Evolutionary conservation across 176 grass and related monocot genomes (phyloP).

Genomic region (Carex pumila): DNA sequence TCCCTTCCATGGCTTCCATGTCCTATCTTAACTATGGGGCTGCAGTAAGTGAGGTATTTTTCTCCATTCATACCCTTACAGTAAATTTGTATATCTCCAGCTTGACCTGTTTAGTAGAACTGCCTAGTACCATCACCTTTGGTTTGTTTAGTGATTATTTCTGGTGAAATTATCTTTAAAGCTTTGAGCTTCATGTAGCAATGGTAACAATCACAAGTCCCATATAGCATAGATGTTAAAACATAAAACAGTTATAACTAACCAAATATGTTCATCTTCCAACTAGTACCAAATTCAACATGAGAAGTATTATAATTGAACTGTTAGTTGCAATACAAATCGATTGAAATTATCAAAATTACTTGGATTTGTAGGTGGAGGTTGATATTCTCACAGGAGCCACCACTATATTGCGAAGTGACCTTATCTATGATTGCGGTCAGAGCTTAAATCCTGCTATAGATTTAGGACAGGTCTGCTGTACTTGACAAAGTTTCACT

Average conservation of each 20-base stretch:
- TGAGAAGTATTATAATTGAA: not conserved
- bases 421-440: conserved; percentile 91
- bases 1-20: conserved; percentile 39
- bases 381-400: conserved; percentile 89
- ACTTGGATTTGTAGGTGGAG: conserved; percentile 54
- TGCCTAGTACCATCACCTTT: not conserved
- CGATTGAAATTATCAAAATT: not conserved
- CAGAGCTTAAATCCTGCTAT: conserved; percentile 94
- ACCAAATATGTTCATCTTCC: conserved; percentile 2
- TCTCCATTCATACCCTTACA: conserved; percentile 2
- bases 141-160: not conserved
- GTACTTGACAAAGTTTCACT: not conserved
- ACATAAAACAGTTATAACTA: not conserved
- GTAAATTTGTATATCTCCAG: not conserved
- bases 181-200: not conserved
- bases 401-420: conserved; percentile 59
- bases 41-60: conserved; percentile 79
- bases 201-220: conserved; percentile 5
- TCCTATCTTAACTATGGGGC: conserved; percentile 87
- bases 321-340: not conserved
- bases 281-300: not conserved
- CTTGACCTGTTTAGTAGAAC: not conserved
- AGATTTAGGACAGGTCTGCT: conserved; percentile 80
- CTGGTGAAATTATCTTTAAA: not conserved
- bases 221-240: conserved; percentile 2